phyloP scores from a whole-genome alignment of 106 monocot genomes.

The Gastrodia elata region DNA sequence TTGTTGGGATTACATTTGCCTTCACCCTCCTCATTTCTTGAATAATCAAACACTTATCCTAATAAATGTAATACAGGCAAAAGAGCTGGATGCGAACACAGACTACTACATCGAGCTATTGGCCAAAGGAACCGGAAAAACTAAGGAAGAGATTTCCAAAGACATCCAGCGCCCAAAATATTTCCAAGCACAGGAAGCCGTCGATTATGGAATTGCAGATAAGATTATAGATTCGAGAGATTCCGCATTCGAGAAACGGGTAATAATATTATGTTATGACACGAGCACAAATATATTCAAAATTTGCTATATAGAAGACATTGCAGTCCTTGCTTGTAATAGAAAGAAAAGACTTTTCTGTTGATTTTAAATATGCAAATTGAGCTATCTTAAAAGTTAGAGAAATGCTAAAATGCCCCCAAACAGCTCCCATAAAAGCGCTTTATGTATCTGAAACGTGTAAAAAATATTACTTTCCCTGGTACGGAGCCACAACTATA shows the following conservation, averaged over 20 bases:
- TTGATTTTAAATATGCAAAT: no score
- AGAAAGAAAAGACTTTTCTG: no score
- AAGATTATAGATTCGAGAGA: constrained; percentile 65
- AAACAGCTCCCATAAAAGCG: no score
- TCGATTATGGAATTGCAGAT: constrained; percentile 91
- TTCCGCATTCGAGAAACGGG: constrained; percentile 66
- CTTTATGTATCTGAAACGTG: no score
- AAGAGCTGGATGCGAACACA: constrained; percentile 85
- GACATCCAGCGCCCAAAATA: constrained; percentile 72
- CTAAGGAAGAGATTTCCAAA: constrained; percentile 78
- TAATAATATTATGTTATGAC: constrained; percentile 9
- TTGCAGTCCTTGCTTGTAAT: no score
- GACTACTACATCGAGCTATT: constrained; percentile 79
- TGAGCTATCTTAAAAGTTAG: no score
- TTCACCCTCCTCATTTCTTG: background rate
- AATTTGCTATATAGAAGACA: no score
- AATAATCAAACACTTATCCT: background rate
- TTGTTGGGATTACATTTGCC: background rate
- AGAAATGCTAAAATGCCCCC: no score
- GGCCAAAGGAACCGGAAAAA: constrained; percentile 74
- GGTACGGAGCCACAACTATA: no score
- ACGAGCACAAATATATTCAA: background rate
- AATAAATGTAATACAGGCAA: constrained; percentile 36
- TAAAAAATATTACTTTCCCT: no score
- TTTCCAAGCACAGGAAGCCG: constrained; percentile 79